Evolutionary conservation across 129 eudicot genomes (phyloP).

Genomic region (carrot (Daucus carota)): DNA sequence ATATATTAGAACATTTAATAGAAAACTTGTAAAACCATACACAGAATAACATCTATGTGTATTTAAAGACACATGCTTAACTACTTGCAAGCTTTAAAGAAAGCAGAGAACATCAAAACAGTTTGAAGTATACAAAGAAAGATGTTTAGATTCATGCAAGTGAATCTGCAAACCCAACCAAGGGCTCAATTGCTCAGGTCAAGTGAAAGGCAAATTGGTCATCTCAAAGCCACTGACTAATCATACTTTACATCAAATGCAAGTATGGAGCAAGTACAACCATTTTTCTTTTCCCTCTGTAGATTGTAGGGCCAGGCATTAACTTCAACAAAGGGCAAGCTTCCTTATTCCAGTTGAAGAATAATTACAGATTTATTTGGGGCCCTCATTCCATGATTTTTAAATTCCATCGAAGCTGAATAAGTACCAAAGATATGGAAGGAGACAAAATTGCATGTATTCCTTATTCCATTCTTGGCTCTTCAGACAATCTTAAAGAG

Average conservation of each 20-base stretch:
- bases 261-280: constrained; percentile 64
- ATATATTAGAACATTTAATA: neutral
- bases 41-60: neutral
- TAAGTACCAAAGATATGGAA: constrained; percentile 73
- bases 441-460: constrained; percentile 63
- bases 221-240: constrained; percentile 17
- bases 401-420: constrained; percentile 38
- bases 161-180: constrained; percentile 32
- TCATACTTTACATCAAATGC: constrained; percentile 33
- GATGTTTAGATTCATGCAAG: constrained; percentile 36
- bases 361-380: constrained; percentile 23
- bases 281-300: constrained; percentile 16
- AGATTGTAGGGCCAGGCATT: constrained; percentile 36
- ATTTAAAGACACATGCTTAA: constrained; percentile 17
- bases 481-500: constrained; percentile 59
- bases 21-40: neutral
- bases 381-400: constrained; percentile 34
- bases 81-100: constrained; percentile 1
- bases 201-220: constrained; percentile 9
- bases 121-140: constrained; percentile 17
- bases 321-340: constrained; percentile 14
- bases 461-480: constrained; percentile 72
- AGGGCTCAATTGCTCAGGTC: constrained; percentile 21
- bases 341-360: constrained; percentile 12
- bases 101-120: constrained; percentile 8